Evolutionary conservation across 2,329 filamentous ascomycete species (phyloP).

Genomic region (Colletotrichum chrysophilum): DNA sequence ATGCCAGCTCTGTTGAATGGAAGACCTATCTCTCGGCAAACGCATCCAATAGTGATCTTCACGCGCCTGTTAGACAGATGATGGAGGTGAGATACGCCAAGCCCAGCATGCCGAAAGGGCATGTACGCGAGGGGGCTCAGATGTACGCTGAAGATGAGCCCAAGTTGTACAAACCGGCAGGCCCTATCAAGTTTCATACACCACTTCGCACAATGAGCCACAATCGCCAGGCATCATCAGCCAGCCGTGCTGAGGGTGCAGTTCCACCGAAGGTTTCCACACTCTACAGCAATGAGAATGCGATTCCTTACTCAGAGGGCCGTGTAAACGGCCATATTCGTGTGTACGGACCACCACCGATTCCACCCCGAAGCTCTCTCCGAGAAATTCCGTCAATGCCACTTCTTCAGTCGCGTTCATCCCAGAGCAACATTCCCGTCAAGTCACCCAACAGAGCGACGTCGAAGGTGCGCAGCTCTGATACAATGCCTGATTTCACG

Average conservation of each 20-base stretch:
- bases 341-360: background rate
- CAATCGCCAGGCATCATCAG: slow-evolving; percentile 7
- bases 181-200: background rate
- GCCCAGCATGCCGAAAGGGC: slow-evolving; percentile 34
- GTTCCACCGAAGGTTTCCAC: background rate
- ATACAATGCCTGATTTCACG: background rate
- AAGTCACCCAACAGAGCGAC: background rate
- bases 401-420: background rate
- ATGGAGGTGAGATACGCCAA: slow-evolving; percentile 21
- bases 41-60: slow-evolving; percentile 40
- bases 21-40: slow-evolving; percentile 60
- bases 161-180: slow-evolving; percentile 6
- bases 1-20: slow-evolving; percentile 57
- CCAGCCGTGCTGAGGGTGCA: background rate
- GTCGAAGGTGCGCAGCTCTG: background rate
- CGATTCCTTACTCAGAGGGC: background rate
- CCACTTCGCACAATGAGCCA: background rate
- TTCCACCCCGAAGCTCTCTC: slow-evolving; percentile 13
- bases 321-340: background rate
- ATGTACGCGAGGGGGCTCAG: slow-evolving; percentile 56
- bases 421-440: background rate
- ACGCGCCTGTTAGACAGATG: background rate
- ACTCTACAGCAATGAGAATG: slow-evolving; percentile 6
- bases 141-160: slow-evolving; percentile 42
- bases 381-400: slow-evolving; percentile 10